These are phyloP conservation scores for Russula compacta DNA, from an alignment of 768 basidiomycete genomes.

Conservation along the genomic window DNA sequence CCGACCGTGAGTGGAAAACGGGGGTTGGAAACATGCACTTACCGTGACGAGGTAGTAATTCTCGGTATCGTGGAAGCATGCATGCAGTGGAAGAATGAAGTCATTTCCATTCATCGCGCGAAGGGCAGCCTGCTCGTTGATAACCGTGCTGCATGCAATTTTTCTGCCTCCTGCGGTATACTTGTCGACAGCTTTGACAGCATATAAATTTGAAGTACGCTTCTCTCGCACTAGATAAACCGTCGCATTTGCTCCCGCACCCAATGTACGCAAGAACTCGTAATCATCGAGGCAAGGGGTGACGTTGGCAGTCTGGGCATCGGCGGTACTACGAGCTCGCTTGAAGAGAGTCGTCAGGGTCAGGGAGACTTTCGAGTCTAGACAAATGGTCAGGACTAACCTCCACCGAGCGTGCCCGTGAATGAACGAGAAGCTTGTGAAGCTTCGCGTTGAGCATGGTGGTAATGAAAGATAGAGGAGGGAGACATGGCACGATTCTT, in stretches of 20 bases:
- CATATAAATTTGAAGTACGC: conserved; percentile 5
- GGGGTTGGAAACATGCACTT: not conserved
- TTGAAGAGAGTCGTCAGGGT: not conserved
- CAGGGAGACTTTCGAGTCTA: not conserved
- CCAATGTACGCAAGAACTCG: conserved; percentile 5
- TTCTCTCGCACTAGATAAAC: conserved; percentile 15
- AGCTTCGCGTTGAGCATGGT: conserved; percentile 5
- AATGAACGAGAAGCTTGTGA: not conserved
- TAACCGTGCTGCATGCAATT: not conserved
- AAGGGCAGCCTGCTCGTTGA: conserved; percentile 4
- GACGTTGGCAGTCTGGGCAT: not conserved
- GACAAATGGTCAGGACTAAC: not conserved
- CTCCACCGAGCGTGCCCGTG: not conserved
- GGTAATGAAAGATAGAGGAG: not conserved
- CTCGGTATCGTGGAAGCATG: conserved; percentile 14
- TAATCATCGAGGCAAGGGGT: conserved; percentile 13
- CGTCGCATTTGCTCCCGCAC: conserved; percentile 6
- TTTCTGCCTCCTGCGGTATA: not conserved
- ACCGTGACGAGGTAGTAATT: conserved; percentile 10
- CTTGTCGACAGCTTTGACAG: conserved; percentile 15
- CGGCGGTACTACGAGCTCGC: not conserved
- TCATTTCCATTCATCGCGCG: conserved; percentile 2
- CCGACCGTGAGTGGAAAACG: not conserved
- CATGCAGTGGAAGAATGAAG: conserved; percentile 10
- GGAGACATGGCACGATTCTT: not conserved